These are phyloP conservation scores for Irpex sp. DNA, from an alignment of 1,284 basidiomycete genomes.

Conservation along the genomic window DNA sequence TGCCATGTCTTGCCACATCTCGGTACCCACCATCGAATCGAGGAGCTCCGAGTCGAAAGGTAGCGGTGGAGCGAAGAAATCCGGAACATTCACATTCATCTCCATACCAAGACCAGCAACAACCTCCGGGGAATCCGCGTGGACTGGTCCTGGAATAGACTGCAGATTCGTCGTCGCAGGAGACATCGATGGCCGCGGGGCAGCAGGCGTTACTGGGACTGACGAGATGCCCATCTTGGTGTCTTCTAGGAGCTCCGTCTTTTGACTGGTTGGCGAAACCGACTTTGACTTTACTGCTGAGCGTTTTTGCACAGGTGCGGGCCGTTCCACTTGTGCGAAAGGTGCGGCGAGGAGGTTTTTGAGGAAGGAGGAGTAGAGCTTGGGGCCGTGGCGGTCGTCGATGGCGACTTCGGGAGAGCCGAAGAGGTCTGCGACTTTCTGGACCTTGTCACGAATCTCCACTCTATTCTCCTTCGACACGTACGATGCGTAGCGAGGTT, in stretches of 20 bases:
- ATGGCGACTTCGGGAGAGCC: conserved; percentile 63
- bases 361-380: conserved; percentile 72
- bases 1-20: conserved; percentile 48
- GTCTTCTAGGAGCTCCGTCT: conserved; percentile 8
- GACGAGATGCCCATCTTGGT: conserved; percentile 1
- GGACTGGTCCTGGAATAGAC: background rate
- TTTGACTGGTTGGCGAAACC: conserved; percentile 10
- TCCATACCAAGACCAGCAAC: background rate
- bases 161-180: background rate
- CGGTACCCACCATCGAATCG: conserved; percentile 50
- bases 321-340: conserved; percentile 36
- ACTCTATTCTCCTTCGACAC: conserved; percentile 52
- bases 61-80: conserved; percentile 34
- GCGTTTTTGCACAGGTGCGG: conserved; percentile 13
- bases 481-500: conserved; percentile 64
- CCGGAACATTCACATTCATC: background rate
- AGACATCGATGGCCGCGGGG: conserved; percentile 4
- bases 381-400: conserved; percentile 74
- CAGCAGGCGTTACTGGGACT: conserved; percentile 3
- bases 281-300: conserved; percentile 14
- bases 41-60: conserved; percentile 57
- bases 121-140: conserved; percentile 5
- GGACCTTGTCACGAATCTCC: conserved; percentile 58
- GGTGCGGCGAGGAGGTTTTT: conserved; percentile 61
- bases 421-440: conserved; percentile 62